Conservation (phyloP, 2,329 filamentous ascomycete species). For the Amesomyces nigricolor region DNA sequence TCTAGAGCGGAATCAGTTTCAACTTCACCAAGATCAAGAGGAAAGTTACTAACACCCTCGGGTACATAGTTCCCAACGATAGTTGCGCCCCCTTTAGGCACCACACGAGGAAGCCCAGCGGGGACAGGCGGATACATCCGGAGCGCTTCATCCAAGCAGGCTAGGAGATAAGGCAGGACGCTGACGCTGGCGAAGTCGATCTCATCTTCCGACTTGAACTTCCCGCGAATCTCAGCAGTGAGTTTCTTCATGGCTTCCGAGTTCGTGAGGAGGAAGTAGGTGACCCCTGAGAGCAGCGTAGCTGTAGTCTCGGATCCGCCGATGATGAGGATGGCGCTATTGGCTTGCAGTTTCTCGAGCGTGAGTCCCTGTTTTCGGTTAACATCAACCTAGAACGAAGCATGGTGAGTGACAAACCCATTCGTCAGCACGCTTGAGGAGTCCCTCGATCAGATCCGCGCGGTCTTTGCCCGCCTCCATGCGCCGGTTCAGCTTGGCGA, state of each 20-base stretch:
- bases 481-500: constrained; percentile 21
- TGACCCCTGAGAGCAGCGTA: constrained; percentile 37
- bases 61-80: constrained; percentile 32
- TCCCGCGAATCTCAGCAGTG: constrained; percentile 35
- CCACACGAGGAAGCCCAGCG: constrained; percentile 28
- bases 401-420: constrained; percentile 13
- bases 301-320: constrained; percentile 49
- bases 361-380: constrained; percentile 18
- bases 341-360: constrained; percentile 23
- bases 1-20: constrained; percentile 29
- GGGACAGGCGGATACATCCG: constrained; percentile 33
- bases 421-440: constrained; percentile 25
- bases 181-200: constrained; percentile 30
- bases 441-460: constrained; percentile 23
- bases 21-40: neutral
- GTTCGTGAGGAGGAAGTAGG: constrained; percentile 38
- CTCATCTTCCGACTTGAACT: constrained; percentile 35
- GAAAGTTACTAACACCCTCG: constrained; percentile 28
- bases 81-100: constrained; percentile 30
- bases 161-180: constrained; percentile 31
- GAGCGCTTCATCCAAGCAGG: constrained; percentile 34
- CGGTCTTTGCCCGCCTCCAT: constrained; percentile 22
- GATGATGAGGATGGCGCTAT: constrained; percentile 33
- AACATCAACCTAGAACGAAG: neutral
- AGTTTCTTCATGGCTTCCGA: constrained; percentile 35